Evolutionary conservation across 306 rosid species (phyloP).

Genomic region (Quercus bicolor): DNA sequence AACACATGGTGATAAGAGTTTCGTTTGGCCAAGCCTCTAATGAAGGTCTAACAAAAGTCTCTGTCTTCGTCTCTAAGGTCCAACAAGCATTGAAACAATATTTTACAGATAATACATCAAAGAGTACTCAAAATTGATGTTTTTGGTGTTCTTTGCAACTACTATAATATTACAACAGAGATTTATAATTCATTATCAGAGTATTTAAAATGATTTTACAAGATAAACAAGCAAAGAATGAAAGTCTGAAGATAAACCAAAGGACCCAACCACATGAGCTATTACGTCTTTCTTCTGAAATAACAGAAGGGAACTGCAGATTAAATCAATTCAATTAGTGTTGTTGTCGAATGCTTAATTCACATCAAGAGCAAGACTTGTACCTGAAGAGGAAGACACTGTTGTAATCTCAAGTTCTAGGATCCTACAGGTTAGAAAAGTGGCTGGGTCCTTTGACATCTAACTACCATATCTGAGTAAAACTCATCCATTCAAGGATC

Average conservation of each 20-base stretch:
- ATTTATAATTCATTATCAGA: background rate
- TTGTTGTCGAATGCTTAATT: background rate
- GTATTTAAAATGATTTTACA: background rate
- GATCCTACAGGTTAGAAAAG: background rate
- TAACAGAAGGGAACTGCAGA: background rate
- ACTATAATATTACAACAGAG: background rate
- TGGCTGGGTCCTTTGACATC: slow-evolving; percentile 7
- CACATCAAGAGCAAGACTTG: background rate
- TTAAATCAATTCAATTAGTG: background rate
- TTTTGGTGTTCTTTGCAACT: background rate
- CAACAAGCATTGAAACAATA: no score
- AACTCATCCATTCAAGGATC: slow-evolving; percentile 7
- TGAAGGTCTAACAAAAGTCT: no score
- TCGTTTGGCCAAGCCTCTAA: no score
- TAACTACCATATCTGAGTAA: background rate
- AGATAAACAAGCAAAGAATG: background rate
- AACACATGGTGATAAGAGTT: no score
- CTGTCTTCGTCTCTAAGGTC: no score
- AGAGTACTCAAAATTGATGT: no score
- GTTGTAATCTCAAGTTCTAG: background rate
- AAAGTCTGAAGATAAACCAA: background rate
- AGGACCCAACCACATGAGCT: background rate
- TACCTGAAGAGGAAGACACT: background rate
- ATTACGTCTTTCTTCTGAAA: background rate
- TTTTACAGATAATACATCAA: no score